Evolutionary conservation across 176 grass and related monocot species (phyloP).

Genomic region (Pontederia crassipes): DNA sequence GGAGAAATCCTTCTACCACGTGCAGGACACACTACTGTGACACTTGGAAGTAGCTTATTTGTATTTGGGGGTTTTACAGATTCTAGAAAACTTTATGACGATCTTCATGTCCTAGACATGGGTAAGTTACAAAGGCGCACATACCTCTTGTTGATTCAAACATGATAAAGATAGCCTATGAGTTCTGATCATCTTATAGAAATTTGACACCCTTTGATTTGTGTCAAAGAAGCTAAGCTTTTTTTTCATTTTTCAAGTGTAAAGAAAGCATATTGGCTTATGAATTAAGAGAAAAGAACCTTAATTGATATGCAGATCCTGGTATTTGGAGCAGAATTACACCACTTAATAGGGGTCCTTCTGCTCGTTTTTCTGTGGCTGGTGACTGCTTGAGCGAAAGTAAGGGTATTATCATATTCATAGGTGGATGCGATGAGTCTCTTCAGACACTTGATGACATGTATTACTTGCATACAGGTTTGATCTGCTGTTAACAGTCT

Average conservation of each 20-base stretch:
- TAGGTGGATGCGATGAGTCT: slow-evolving; percentile 28
- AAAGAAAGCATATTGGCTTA: background rate
- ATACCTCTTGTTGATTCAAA: too few species aligned
- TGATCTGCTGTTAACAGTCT: background rate
- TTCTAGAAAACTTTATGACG: slow-evolving; percentile 25
- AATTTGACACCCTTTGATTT: too few species aligned
- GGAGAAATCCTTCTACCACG: slow-evolving; percentile 20
- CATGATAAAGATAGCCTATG: too few species aligned
- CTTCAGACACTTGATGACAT: slow-evolving; percentile 29
- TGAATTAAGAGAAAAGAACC: background rate
- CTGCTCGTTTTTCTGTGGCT: slow-evolving; percentile 24
- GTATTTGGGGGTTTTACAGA: slow-evolving; percentile 30
- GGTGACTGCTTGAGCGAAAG: slow-evolving; percentile 25
- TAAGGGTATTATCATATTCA: slow-evolving; percentile 17
- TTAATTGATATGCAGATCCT: slow-evolving; percentile 8
- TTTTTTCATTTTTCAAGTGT: too few species aligned
- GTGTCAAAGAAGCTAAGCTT: too few species aligned
- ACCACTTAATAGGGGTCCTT: slow-evolving; percentile 20
- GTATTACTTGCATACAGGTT: slow-evolving; percentile 34
- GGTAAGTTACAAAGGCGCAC: slow-evolving; percentile 1
- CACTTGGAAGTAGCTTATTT: slow-evolving; percentile 22
- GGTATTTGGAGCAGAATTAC: slow-evolving; percentile 16
- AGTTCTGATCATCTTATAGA: too few species aligned
- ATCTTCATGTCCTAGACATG: slow-evolving; percentile 20
- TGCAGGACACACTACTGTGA: slow-evolving; percentile 26